Evolutionary conservation across 1,284 basidiomycete species (phyloP), one percentile per base, ranked within the genome.

Genomic region (Leccinum subrobustum): DNA sequence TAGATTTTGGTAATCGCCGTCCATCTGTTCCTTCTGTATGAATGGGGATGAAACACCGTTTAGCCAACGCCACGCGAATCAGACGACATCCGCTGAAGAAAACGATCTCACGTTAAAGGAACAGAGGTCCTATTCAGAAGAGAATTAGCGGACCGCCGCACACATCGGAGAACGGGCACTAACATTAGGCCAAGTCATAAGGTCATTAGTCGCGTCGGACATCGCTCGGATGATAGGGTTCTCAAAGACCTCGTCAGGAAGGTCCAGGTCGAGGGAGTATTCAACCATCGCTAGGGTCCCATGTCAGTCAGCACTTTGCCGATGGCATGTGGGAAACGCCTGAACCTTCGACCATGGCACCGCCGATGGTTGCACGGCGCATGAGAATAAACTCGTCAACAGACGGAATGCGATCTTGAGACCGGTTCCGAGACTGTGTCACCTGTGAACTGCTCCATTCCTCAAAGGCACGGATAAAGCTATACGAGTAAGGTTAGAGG

Each of bases 131-230:
- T 79, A 31, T 60, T 59, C 27, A 48, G 52, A 52, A 54, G 16
- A 48, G 44, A 33, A 54, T 66, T 52, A 68, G 59, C 14, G 2
- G 16, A 53, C 44, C 2, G 27, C 56, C 48, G 14, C 50, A 57
- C 56, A 14, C n/a, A 44, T 53, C 42, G 58, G 54, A 56, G 23
- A 57, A 54, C 8, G 33, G 11, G 27, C 3, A 70, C 79, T 16
- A 55, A 81, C 80, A 60, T 81, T 81, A n/a, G 81, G 79, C 79
- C 81, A 81, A 1, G 80, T 80, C 74, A 81, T 79, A 25, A 82
- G 75, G 63, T 82, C 80, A 18, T 68, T 77, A 1, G 78, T 78
- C 16, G 78, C 80, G 18, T 79, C 73, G 29, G 79, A 80, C 75
- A 82, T 78, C 16, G 69, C 75, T 56, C 68, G 65, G 3, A 81